Evolutionary conservation across 2,329 filamentous ascomycete species (phyloP), one percentile per base, ranked within the genome.

Genomic region (Diaporthe capsici): DNA sequence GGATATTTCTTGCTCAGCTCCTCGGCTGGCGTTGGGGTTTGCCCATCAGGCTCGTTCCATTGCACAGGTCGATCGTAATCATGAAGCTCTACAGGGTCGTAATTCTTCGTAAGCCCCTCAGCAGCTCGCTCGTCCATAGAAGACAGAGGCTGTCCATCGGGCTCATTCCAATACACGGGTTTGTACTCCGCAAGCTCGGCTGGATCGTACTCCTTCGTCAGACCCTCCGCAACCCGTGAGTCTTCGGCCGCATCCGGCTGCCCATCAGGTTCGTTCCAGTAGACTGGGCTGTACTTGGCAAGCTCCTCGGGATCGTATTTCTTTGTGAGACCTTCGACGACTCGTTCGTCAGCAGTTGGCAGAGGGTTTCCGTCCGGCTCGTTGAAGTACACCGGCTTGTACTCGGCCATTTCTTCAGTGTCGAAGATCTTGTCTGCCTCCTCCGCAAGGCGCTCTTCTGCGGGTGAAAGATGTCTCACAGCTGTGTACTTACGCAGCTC

Each of bases 111-210:
- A 17, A 39, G 17, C 3, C 28, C 42, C 42, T 74, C 72, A n/a
- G 58, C 57, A 4, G 8, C 37, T 34, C 31, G 42, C 51, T 68
- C 63, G 4, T 72, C 70, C 25, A 20, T 17, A 0, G 34, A 42
- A 44, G 71, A 17, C 4, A 20, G 20, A 7, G 63, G 44, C 55
- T 76, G 65, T 13, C 78, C 78, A 47, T 78, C 73, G 1, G 79
- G 80, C 67, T 83, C 79, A 2, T 79, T 79, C 53, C 79, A 78
- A 25, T 73, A 68, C 3, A 78, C 71, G 7, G 80, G 77, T 1
- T 70, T 78, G 78, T 89, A 89, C 74, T 84, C 81, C 70, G 82
- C 80, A 53, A 88, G 79, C 76, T 88, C 87, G 39, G 61, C 74
- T n/a, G 76, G 71, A 4, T 83, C 79, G 63, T 87, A 86, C 3